Evolutionary conservation across 164 flowering plant species (phyloP).

Genomic region (Macadamia integrifolia): DNA sequence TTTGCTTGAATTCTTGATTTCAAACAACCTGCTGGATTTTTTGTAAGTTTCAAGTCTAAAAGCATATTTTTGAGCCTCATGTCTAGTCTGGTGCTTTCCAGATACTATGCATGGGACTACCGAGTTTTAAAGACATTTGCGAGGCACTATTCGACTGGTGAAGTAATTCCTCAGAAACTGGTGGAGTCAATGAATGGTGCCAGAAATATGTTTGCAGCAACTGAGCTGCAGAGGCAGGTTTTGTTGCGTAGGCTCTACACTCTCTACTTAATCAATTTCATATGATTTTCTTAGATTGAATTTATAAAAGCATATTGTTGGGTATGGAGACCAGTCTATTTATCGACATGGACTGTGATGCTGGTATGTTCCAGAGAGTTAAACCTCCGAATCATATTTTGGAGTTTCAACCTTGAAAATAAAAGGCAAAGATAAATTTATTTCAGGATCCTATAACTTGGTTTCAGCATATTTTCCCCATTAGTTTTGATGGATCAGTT

Average conservation of each 20-base stretch:
- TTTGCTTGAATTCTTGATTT: too few relatives aligned
- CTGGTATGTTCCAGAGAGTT: background rate
- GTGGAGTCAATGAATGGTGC: conserved; percentile 81
- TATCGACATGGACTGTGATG: background rate
- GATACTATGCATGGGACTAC: conserved; percentile 97
- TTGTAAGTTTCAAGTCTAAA: background rate
- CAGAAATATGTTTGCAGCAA: conserved; percentile 86
- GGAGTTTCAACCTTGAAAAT: background rate
- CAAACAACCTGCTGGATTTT: too few relatives aligned
- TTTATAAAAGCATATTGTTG: background rate
- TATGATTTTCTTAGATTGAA: background rate
- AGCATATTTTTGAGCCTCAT: background rate
- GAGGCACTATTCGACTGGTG: conserved; percentile 83
- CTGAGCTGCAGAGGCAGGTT: conserved; percentile 96
- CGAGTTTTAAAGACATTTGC: conserved; percentile 87
- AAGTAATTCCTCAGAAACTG: conserved; percentile 74
- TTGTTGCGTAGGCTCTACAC: conserved; percentile 8
- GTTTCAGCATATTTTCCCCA: too few relatives aligned
- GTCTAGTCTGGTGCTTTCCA: conserved; percentile 13
- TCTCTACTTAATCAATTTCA: background rate
- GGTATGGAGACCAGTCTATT: background rate
- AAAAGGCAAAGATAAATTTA: background rate
- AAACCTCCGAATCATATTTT: background rate
- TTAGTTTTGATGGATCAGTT: too few relatives aligned
- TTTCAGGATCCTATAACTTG: too few relatives aligned